Evolutionary conservation across 352 stramenopile genomes (phyloP), one percentile per base, ranked within the genome.

Genomic region (Pythium brassicae): DNA sequence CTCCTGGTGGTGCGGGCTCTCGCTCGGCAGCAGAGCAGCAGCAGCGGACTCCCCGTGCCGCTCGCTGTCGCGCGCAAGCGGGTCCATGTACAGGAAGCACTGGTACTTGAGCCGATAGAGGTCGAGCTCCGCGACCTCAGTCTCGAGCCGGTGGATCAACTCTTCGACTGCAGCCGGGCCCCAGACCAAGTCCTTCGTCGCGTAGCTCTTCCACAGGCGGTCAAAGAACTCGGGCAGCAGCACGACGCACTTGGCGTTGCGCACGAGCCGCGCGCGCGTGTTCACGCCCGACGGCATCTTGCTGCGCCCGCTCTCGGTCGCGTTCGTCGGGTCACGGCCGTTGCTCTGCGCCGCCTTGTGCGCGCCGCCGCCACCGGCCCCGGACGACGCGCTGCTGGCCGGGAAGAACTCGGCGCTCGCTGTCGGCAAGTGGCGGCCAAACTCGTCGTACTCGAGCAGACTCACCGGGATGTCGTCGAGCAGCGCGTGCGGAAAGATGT

Each of bases 211-310:
- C 62, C 78, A 75, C 29, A 95, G 42, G 15, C 83, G 80, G 23
- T 95, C 86, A 55, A 95, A 95, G 53, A 95, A 95, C 49, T 95
- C 86, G 4, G 86, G 86, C 54, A 94, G 66, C 3, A 95, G 58
- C 15, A 95, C 86, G 23, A 91, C 83, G 35, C 84, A 83, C 53
- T 95, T 95, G 0, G 78, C 69, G 25, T 83, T 81, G 46, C 71
- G 68, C n/a, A 87, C 83, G n/a, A 95, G 68, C 6, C 82, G 67
- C 46, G 75, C 71, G 6, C 83, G 78, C 12, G 85, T 91, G 49
- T 86, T 92, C 53, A 93, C 82, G 1, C 80, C 83, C 25, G 78
- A 87, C 45, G 61, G 85, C 43, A 91, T 61, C 51, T 86, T 90
- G 66, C 66, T 84, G 17, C 78, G 78, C 23, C 78, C 73, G 61